Percentiles rank a stretch among this genome's conserved stretches.
Evolutionary conservation across 2,329 filamentous ascomycete species (phyloP).

Genomic region (Diplodia intermedia): DNA sequence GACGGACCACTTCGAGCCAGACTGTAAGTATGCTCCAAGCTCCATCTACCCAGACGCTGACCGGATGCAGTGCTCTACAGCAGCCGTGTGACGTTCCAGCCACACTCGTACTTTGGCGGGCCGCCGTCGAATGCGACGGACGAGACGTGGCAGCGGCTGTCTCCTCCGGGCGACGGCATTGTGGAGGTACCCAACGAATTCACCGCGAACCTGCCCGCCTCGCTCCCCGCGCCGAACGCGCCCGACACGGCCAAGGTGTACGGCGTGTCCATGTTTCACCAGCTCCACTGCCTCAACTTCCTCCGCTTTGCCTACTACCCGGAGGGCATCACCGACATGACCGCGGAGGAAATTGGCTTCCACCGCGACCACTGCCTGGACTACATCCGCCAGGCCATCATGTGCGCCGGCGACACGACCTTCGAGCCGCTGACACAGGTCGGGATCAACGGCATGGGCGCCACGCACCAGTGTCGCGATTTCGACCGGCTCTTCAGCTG

Average conservation of each 20-base stretch:
- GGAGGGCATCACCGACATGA: not conserved
- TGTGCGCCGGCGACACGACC: slow-evolving; percentile 32
- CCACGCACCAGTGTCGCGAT: slow-evolving; percentile 20
- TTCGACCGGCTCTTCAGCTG: slow-evolving; percentile 19
- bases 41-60: not conserved
- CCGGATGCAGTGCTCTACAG: slow-evolving; percentile 2
- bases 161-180: slow-evolving; percentile 22
- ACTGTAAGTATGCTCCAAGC: not conserved
- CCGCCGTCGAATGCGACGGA: not conserved
- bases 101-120: slow-evolving; percentile 11
- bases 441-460: slow-evolving; percentile 24
- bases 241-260: slow-evolving; percentile 8
- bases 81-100: slow-evolving; percentile 7
- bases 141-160: slow-evolving; percentile 11
- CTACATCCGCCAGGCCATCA: slow-evolving; percentile 32
- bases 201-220: slow-evolving; percentile 7
- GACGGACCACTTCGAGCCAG: slow-evolving; percentile 9
- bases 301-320: slow-evolving; percentile 44
- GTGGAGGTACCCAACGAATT: slow-evolving; percentile 3
- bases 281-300: slow-evolving; percentile 47
- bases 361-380: slow-evolving; percentile 34
- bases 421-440: slow-evolving; percentile 21
- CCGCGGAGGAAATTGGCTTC: not conserved
- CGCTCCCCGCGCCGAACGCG: slow-evolving; percentile 1
- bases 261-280: slow-evolving; percentile 39